phyloP scores from a whole-genome alignment of 2,329 filamentous ascomycete genomes.

The Tympanopsis confertula region DNA sequence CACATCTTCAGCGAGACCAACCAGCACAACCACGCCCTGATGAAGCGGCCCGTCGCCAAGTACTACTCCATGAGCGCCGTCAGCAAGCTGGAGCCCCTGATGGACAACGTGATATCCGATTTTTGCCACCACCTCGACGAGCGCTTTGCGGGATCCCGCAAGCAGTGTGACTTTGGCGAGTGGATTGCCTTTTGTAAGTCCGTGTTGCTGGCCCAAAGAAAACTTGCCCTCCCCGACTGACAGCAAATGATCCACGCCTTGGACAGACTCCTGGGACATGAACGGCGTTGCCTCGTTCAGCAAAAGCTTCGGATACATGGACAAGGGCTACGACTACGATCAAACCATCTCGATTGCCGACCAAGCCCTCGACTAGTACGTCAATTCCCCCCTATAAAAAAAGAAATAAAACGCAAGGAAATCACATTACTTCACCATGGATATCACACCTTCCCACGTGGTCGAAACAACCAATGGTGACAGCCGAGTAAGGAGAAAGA shows the following conservation, averaged over 20 bases:
- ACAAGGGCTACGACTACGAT: slow-evolving; percentile 21
- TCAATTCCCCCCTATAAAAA: slow-evolving; percentile 13
- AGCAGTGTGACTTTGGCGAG: slow-evolving; percentile 11
- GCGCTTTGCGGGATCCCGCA: slow-evolving; percentile 12
- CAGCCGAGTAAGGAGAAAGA: too few species aligned
- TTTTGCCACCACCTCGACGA: slow-evolving; percentile 15
- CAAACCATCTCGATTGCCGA: slow-evolving; percentile 17
- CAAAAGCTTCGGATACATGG: slow-evolving; percentile 26
- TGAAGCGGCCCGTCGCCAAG: slow-evolving; percentile 23
- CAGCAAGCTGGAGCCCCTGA: slow-evolving; percentile 14
- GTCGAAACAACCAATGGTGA: too few species aligned
- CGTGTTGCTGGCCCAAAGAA: neutral
- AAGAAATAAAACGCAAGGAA: slow-evolving; percentile 14
- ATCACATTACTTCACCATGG: slow-evolving; percentile 11
- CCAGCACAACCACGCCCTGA: slow-evolving; percentile 15
- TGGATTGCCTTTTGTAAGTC: slow-evolving; percentile 14
- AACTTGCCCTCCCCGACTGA: neutral
- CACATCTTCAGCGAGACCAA: slow-evolving; percentile 24
- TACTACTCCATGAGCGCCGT: slow-evolving; percentile 18
- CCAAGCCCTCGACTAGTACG: slow-evolving; percentile 18
- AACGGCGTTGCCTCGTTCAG: slow-evolving; percentile 26
- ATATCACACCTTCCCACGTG: too few species aligned
- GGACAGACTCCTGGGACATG: slow-evolving; percentile 23
- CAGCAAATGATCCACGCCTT: neutral
- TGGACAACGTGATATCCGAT: slow-evolving; percentile 16